These are phyloP conservation scores for Aspergillus ruber DNA, from an alignment of 2,329 filamentous ascomycete genomes.

Conservation along the genomic window DNA sequence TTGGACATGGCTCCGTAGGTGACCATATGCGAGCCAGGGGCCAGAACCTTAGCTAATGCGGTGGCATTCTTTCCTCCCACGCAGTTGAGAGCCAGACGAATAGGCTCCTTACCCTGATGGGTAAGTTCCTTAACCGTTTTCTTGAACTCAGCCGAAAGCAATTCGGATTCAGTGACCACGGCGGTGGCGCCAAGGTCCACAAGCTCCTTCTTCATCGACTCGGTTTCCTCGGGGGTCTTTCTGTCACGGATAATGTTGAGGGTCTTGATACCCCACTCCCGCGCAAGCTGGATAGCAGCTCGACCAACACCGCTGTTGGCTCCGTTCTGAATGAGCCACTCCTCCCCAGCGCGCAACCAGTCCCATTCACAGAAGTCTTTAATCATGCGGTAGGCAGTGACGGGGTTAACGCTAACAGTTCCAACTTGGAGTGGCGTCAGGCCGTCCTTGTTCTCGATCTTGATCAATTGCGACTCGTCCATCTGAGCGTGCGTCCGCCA, in stretches of 20 bases:
- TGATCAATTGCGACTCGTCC: constrained; percentile 55
- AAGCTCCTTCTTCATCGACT: constrained; percentile 56
- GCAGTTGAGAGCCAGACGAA: constrained; percentile 82
- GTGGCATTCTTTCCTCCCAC: constrained; percentile 84
- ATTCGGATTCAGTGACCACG: constrained; percentile 57
- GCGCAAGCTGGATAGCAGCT: constrained; percentile 81
- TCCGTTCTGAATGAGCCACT: constrained; percentile 97
- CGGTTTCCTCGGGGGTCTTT: constrained; percentile 57
- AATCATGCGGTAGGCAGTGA: constrained; percentile 90
- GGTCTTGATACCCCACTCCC: constrained; percentile 79
- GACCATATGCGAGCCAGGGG: constrained; percentile 66
- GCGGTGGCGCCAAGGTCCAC: constrained; percentile 55
- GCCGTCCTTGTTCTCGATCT: constrained; percentile 62
- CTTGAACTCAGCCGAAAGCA: constrained; percentile 39
- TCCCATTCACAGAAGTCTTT: constrained; percentile 61
- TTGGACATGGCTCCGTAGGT: constrained; percentile 95
- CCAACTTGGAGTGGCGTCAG: constrained; percentile 72
- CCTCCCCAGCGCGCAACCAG: constrained; percentile 55
- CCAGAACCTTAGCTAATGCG: constrained; percentile 67
- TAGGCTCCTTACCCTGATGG: constrained; percentile 61
- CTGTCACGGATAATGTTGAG: constrained; percentile 83
- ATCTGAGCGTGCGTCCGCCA: constrained; percentile 87
- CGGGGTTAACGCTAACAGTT: constrained; percentile 87
- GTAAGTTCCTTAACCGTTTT: constrained; percentile 61
- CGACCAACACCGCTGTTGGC: constrained; percentile 91